Conservation (phyloP, 345 rosid species). For the Ceriops zippeliana region DNA sequence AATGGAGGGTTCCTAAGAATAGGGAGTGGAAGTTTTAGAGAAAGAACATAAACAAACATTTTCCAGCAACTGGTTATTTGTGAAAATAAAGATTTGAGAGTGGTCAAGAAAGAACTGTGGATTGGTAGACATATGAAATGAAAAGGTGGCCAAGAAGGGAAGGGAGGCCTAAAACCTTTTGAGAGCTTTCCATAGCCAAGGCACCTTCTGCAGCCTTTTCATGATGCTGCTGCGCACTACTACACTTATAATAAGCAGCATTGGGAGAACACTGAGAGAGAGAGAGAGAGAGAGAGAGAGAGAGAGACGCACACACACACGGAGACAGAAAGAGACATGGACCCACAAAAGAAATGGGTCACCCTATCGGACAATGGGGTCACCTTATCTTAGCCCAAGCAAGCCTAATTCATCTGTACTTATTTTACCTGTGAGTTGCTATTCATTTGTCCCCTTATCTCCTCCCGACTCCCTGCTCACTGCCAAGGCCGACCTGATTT, state of each 20-base stretch:
- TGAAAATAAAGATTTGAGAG: no score
- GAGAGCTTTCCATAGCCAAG: no score
- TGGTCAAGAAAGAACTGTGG: no score
- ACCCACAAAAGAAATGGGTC: conserved; percentile 33
- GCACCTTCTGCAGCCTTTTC: no score
- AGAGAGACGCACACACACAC: no score
- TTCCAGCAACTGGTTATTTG: no score
- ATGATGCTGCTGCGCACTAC: background rate
- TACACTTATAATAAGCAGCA: conserved; percentile 25
- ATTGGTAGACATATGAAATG: no score
- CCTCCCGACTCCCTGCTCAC: background rate
- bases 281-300: no score
- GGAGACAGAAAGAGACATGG: background rate
- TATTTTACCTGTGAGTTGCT: conserved; percentile 22
- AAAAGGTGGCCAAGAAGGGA: background rate
- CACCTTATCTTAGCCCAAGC: conserved; percentile 27
- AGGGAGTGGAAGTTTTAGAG: conserved; percentile 5
- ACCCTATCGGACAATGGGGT: conserved; percentile 22
- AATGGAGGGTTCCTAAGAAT: no score
- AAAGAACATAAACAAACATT: background rate
- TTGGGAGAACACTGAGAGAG: background rate
- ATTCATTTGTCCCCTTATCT: conserved; percentile 25
- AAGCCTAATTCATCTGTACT: background rate
- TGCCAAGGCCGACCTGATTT: background rate
- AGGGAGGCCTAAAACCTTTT: background rate